Evolutionary conservation across 257 asterid species (phyloP).

Genomic region (Nicotiana noctiflora): DNA sequence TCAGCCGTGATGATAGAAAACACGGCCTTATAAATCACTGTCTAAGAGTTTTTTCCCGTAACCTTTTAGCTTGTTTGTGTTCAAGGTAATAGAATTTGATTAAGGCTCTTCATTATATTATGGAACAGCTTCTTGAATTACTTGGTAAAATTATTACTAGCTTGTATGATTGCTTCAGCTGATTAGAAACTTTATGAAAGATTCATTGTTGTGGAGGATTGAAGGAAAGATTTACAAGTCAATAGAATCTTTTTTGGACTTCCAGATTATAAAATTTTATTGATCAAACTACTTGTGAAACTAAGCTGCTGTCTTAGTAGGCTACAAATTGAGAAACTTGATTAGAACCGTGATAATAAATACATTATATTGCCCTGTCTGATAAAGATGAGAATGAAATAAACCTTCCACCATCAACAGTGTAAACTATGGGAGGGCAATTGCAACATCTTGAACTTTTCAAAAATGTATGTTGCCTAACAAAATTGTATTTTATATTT

Average conservation of each 20-base stretch:
- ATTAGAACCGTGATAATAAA: neutral
- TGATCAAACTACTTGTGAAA: neutral
- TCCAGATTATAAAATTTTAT: neutral
- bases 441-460: neutral
- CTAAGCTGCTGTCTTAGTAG: neutral
- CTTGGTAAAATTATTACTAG: neutral
- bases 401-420: neutral
- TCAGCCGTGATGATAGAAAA: no score
- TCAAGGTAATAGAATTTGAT: neutral
- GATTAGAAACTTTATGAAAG: neutral
- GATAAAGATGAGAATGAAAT: neutral
- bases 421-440: neutral
- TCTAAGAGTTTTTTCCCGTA: neutral
- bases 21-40: neutral
- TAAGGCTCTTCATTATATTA: neutral
- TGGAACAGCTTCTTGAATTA: neutral
- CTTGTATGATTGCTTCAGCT: neutral
- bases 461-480: neutral
- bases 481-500: neutral
- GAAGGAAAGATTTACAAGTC: neutral
- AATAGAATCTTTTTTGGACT: neutral
- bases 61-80: constrained; percentile 4
- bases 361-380: neutral
- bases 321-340: neutral
- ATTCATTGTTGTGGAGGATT: neutral